Evolutionary conservation across 2,329 filamentous ascomycete species (phyloP).

Genomic region (Aspergillus brunneoviolaceus): DNA sequence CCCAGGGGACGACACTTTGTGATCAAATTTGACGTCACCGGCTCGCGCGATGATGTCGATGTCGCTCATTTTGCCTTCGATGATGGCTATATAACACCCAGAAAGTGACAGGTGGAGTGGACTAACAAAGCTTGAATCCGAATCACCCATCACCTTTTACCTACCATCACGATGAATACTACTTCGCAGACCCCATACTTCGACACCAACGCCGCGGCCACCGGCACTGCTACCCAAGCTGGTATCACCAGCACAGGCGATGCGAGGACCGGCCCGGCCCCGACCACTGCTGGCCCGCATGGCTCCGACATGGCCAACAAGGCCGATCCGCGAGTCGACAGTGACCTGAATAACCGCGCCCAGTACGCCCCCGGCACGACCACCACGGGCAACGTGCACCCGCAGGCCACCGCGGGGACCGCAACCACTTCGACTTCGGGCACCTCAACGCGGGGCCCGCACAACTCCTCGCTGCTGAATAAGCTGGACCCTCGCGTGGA

Average conservation of each 20-base stretch:
- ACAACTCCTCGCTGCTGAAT: conserved; percentile 24
- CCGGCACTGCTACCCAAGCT: conserved; percentile 14
- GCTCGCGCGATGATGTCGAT: conserved; percentile 9
- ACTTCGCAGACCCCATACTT: conserved; percentile 17
- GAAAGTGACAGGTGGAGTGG: neutral
- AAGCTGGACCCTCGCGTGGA: conserved; percentile 31
- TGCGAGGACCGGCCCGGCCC: conserved; percentile 13
- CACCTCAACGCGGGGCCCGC: conserved; percentile 18
- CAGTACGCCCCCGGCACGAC: conserved; percentile 20
- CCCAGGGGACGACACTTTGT: neutral
- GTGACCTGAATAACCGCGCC: conserved; percentile 18
- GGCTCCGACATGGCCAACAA: conserved; percentile 34
- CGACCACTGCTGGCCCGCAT: conserved; percentile 21
- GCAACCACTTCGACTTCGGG: conserved; percentile 1
- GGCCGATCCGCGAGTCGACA: conserved; percentile 34
- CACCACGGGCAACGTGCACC: conserved; percentile 15
- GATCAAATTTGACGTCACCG: conserved; percentile 9
- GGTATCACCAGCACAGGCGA: conserved; percentile 13
- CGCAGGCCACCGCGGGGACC: conserved; percentile 4
- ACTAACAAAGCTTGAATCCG: neutral
- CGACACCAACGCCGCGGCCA: conserved; percentile 16
- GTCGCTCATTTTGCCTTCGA: neutral
- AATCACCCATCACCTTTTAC: too few relatives aligned
- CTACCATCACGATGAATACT: conserved; percentile 12
- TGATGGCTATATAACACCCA: neutral